Conservation (phyloP, 306 rosid species). For the Prunus armeniaca region DNA sequence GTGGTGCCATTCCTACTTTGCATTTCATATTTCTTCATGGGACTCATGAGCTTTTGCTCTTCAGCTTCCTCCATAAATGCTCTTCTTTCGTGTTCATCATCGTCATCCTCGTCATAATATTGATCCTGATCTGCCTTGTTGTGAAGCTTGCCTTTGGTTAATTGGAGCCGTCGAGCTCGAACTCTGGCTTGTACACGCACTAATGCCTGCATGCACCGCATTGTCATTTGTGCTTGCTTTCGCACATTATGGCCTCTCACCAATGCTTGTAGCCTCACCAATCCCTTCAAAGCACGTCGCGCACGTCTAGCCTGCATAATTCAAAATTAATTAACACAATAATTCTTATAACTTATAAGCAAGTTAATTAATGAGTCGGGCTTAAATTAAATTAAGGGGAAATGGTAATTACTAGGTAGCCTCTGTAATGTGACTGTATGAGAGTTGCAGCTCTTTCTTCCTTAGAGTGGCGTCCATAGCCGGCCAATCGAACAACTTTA, state of each 20-base stretch:
- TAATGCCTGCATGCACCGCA: constrained; percentile 96
- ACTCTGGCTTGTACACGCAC: constrained; percentile 87
- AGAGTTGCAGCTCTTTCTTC: constrained; percentile 81
- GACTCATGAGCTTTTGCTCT: constrained; percentile 42
- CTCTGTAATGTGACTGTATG: constrained; percentile 86
- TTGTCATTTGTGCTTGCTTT: constrained; percentile 93
- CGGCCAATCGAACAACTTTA: constrained; percentile 70
- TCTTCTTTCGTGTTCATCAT: constrained; percentile 21
- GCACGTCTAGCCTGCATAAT: constrained; percentile 80
- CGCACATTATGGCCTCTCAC: constrained; percentile 93
- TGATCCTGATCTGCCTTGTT: constrained; percentile 23
- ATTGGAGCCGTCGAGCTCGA: constrained; percentile 64
- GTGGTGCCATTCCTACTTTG: constrained; percentile 45
- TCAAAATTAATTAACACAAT: background rate
- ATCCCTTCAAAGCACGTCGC: constrained; percentile 77
- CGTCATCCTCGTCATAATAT: constrained; percentile 19
- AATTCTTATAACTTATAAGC: too few species aligned
- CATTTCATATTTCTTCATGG: constrained; percentile 29
- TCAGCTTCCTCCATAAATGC: constrained; percentile 21
- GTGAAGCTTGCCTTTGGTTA: constrained; percentile 49
- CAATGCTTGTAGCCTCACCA: constrained; percentile 86
- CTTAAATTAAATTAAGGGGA: background rate
- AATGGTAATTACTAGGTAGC: constrained; percentile 66
- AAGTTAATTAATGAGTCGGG: too few species aligned
- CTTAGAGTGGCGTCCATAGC: constrained; percentile 67